Evolutionary conservation across 2,329 filamentous ascomycete species (phyloP).

Genomic region (Fonsecaea multimorphosa): DNA sequence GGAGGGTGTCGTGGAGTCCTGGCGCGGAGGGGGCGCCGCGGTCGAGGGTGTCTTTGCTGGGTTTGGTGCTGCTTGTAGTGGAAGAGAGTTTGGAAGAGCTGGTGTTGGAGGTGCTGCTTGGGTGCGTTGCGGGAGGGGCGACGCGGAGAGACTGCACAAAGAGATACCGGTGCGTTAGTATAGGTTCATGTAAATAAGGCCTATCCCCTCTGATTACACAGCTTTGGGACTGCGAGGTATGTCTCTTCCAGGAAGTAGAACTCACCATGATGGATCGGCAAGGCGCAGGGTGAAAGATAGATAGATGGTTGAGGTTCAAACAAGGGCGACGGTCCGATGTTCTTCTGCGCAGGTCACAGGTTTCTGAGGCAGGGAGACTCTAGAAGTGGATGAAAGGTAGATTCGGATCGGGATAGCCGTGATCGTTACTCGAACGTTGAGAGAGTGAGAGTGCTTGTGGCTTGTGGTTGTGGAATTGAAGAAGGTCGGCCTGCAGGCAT

Average conservation of each 20-base stretch:
- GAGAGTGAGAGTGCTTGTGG: neutral
- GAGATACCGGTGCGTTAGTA: neutral
- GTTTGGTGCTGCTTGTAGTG: constrained; percentile 48
- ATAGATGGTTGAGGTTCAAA: neutral
- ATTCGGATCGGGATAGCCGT: neutral
- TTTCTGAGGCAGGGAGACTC: neutral
- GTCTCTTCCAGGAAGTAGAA: neutral
- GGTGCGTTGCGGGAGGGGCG: constrained; percentile 72
- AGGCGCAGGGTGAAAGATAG: neutral
- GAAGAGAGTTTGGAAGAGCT: constrained; percentile 59
- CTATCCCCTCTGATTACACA: neutral
- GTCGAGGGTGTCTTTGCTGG: constrained; percentile 48
- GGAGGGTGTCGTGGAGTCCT: constrained; percentile 91
- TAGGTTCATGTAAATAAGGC: neutral
- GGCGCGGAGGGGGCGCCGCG: constrained; percentile 86
- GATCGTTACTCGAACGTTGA: neutral
- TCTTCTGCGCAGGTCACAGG: neutral
- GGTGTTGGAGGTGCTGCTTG: constrained; percentile 69
- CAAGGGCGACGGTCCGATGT: neutral
- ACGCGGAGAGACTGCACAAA: constrained; percentile 80
- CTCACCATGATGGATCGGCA: constrained; percentile 9
- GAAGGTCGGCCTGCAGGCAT: constrained; percentile 11
- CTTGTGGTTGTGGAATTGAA: neutral
- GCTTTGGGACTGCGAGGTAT: neutral
- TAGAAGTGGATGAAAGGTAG: neutral